Percentiles rank a stretch among this genome's conserved stretches.
Evolutionary conservation across 1,284 basidiomycete species (phyloP).

Genomic region (Meira miltonrushii): DNA sequence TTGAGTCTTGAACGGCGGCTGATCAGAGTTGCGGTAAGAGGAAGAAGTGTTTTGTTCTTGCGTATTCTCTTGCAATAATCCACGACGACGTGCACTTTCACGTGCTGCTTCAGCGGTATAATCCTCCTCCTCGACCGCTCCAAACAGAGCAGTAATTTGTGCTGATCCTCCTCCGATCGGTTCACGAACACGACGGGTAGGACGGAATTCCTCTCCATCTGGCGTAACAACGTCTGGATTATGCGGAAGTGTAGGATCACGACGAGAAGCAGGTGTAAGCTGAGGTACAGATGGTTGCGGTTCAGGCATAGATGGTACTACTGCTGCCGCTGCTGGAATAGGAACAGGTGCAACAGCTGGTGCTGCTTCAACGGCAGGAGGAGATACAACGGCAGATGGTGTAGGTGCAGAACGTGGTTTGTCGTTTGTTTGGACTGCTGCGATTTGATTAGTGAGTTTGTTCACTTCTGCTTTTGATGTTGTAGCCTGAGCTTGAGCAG

Average conservation of each 20-base stretch:
- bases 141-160: constrained; percentile 37
- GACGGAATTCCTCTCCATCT: constrained; percentile 33
- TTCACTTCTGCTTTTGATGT: constrained; percentile 16
- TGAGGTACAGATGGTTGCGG: not conserved
- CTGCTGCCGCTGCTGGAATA: constrained; percentile 6
- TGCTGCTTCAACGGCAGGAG: not conserved
- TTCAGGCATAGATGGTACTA: constrained; percentile 8
- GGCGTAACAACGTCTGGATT: constrained; percentile 6
- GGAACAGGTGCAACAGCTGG: constrained; percentile 8
- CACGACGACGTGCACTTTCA: constrained; percentile 8
- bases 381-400: constrained; percentile 11
- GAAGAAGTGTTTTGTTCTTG: constrained; percentile 5
- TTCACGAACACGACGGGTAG: constrained; percentile 41
- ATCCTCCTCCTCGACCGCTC: constrained; percentile 17
- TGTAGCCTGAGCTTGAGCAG: not conserved
- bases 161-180: constrained; percentile 31
- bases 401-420: not conserved
- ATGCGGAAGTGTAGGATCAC: constrained; percentile 3
- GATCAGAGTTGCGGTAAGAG: too few relatives aligned
- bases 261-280: not conserved
- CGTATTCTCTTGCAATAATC: not conserved
- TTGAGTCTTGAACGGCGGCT: constrained; percentile 10
- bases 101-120: constrained; percentile 13
- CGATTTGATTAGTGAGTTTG: not conserved
- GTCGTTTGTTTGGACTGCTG: constrained; percentile 8